Evolutionary conservation across 2,329 filamentous ascomycete species (phyloP).

Genomic region (Ascochyta clinopodiicola): DNA sequence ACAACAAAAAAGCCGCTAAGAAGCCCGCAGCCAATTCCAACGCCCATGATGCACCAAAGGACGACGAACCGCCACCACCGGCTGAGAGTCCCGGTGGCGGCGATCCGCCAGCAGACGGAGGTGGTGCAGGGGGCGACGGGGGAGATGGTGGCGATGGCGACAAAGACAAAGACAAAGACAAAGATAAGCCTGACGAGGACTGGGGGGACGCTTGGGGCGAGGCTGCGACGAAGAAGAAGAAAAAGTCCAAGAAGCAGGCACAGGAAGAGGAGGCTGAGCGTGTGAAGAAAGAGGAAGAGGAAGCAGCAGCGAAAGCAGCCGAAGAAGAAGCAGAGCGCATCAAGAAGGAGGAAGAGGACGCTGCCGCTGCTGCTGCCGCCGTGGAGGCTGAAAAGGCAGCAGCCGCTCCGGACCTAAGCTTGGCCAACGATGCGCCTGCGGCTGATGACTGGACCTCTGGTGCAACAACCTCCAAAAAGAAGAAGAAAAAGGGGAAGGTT

Average conservation of each 20-base stretch:
- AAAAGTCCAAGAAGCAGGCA: constrained; percentile 47
- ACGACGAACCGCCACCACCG: constrained; percentile 51
- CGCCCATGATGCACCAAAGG: constrained; percentile 55
- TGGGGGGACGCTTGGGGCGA: constrained; percentile 38
- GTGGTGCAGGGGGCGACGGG: constrained; percentile 41
- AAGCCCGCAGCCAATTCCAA: constrained; percentile 27
- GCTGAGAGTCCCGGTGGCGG: constrained; percentile 43
- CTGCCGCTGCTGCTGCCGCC: constrained; percentile 23
- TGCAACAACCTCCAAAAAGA: constrained; percentile 42
- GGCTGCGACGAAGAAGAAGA: constrained; percentile 50
- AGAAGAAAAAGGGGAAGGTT: constrained; percentile 51
- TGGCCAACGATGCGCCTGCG: constrained; percentile 36
- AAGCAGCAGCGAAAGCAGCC: constrained; percentile 47
- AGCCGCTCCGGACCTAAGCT: constrained; percentile 30
- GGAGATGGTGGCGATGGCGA: constrained; percentile 46
- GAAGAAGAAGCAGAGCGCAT: constrained; percentile 43
- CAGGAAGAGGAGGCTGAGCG: constrained; percentile 45
- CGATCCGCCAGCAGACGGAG: constrained; percentile 46
- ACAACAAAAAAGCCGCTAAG: constrained; percentile 52
- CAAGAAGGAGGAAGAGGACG: constrained; percentile 37
- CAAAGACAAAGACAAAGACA: constrained; percentile 40
- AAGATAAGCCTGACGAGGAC: constrained; percentile 43
- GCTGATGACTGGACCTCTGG: constrained; percentile 42
- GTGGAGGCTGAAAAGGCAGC: constrained; percentile 39
- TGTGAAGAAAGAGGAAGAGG: constrained; percentile 48